Percentiles rank a stretch among this genome's conserved stretches.
These are phyloP conservation scores for Firmiana major DNA, from an alignment of 345 rosid species.

Conservation along the genomic window DNA sequence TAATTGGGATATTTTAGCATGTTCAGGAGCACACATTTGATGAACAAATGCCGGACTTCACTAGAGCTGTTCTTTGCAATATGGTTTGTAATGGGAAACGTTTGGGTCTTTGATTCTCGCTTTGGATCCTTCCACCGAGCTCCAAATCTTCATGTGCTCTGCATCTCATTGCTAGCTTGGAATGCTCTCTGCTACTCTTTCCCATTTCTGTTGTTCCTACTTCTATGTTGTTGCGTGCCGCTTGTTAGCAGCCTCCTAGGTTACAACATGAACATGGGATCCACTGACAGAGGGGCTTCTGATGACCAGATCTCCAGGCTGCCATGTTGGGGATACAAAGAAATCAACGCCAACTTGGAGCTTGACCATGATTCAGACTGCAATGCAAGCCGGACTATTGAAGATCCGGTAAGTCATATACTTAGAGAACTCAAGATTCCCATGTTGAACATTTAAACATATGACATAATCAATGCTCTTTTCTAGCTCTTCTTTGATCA, in stretches of 20 bases:
- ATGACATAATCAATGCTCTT: neutral
- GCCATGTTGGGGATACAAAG: slow-evolving; percentile 80
- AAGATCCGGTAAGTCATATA: slow-evolving; percentile 46
- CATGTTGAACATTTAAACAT: too few relatives aligned
- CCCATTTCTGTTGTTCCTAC: slow-evolving; percentile 84
- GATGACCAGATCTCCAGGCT: slow-evolving; percentile 83
- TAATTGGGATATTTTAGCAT: slow-evolving; percentile 10
- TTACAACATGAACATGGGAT: slow-evolving; percentile 90
- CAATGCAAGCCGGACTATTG: slow-evolving; percentile 18
- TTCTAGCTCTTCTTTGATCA: neutral
- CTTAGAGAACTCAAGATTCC: neutral
- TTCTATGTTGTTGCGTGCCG: slow-evolving; percentile 90
- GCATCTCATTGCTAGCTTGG: slow-evolving; percentile 88
- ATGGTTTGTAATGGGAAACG: slow-evolving; percentile 99
- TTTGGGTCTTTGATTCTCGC: slow-evolving; percentile 95
- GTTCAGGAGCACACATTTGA: slow-evolving; percentile 68
- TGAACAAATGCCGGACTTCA: slow-evolving; percentile 89
- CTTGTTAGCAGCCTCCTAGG: slow-evolving; percentile 74
- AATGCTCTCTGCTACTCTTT: slow-evolving; percentile 88
- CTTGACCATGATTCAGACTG: slow-evolving; percentile 21
- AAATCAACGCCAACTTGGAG: slow-evolving; percentile 29
- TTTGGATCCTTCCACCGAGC: slow-evolving; percentile 74
- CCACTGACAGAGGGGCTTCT: slow-evolving; percentile 75
- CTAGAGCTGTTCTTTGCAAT: slow-evolving; percentile 98
- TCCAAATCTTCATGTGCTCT: slow-evolving; percentile 83